Evolutionary conservation across 2,329 filamentous ascomycete species (phyloP).

Genomic region (Penicillium sp.): DNA sequence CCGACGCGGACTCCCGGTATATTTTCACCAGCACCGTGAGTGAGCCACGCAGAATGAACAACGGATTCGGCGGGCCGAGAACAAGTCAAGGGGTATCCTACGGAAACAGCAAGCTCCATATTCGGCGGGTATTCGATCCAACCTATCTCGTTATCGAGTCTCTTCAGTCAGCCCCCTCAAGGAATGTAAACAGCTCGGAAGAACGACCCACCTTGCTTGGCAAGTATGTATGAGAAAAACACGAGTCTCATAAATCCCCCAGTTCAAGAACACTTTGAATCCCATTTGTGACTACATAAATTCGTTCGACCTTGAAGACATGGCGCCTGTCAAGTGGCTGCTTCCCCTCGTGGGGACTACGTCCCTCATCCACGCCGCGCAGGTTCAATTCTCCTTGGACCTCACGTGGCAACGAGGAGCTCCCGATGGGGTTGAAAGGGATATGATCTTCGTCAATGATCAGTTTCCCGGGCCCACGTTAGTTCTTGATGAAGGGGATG

Average conservation of each 20-base stretch:
- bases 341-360: background rate
- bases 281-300: no score
- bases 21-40: no score
- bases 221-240: background rate
- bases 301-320: background rate
- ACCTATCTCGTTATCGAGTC: background rate
- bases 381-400: conserved; percentile 28
- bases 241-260: background rate
- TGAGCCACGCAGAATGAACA: no score
- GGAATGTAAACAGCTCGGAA: background rate
- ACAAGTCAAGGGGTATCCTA: no score
- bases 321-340: background rate
- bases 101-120: background rate
- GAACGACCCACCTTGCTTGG: background rate
- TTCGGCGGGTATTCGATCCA: background rate
- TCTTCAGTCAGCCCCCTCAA: no score
- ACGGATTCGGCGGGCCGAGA: no score
- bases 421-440: conserved; percentile 29
- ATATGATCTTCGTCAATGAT: conserved; percentile 24
- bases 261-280: background rate
- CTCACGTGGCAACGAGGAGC: conserved; percentile 32
- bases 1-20: no score
- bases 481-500: conserved; percentile 13
- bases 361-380: background rate
- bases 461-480: conserved; percentile 12